Base-by-base conservation (phyloP, 805 yeast genomes). In the Lachancea meyersii region DNA sequence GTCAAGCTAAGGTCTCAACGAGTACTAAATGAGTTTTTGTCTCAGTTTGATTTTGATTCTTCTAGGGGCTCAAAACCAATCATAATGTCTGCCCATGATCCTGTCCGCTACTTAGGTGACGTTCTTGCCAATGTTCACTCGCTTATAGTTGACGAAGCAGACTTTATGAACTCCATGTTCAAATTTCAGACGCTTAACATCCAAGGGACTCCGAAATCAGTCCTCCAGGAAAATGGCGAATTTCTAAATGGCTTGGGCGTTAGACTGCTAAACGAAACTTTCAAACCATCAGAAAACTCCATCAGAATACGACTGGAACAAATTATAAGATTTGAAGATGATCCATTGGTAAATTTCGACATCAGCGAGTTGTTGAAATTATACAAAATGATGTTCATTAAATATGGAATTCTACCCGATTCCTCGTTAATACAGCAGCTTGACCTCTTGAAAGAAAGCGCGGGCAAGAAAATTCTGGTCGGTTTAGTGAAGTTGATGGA, bases 101-200 rank as follows among this genome's bases (percentile, higher is more conserved):
- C 96, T 1, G 69, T 80, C 20, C 70, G 96, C 43, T 89, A 80
- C 49, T 69, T 86, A 14, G 95, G 97, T 20, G 96, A 88, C 58
- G 72, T 93, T 24, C 66, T 93, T 30, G 97, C 97, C 0, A 85
- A 84, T 68, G 73, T 88, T 1, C 97, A 93, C 58, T 77, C 89
- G 1, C 73, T 86, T 4, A 80, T 88, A 23, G 95, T 88, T 3
- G 86, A 86, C 63, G 98, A 93, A 61, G 73, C 79, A 31, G 98
- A 93, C 56, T 71, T 82, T 23, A 72, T 91, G 4, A 71, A 72
- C 7, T 71, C 79, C 16, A 63, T 91, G 39, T 80, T 91, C 43
- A 72, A 72, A 35, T 63, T 68, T 35, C 64, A 65, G 30, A 54
- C 51, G 11, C 47, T 54, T 30, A 34, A 51, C 20, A 46, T 46